A percentile compares a stretch with the other conserved stretches of the same genome.
phyloP scores from a whole-genome alignment of 306 rosid species.

The Arachis hypogaea region DNA sequence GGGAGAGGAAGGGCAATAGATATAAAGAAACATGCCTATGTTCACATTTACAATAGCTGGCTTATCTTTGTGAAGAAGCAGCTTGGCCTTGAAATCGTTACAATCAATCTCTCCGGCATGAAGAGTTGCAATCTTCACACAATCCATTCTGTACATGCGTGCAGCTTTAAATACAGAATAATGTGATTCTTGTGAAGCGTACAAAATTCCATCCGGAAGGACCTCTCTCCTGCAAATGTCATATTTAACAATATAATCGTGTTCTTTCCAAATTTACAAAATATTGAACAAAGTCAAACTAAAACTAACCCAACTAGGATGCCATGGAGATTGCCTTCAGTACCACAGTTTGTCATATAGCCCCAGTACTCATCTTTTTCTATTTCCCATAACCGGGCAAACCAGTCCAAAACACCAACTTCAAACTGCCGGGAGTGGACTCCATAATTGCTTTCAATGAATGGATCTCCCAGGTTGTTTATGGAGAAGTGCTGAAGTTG shows the following conservation, averaged over 20 bases:
- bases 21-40: slow-evolving; percentile 47
- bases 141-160: slow-evolving; percentile 62
- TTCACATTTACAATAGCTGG: slow-evolving; percentile 65
- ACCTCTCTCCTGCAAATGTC: slow-evolving; percentile 57
- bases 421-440: slow-evolving; percentile 94
- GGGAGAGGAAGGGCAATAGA: not conserved
- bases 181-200: slow-evolving; percentile 59
- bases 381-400: slow-evolving; percentile 93
- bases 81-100: slow-evolving; percentile 55
- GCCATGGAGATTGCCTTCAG: slow-evolving; percentile 99
- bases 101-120: slow-evolving; percentile 63
- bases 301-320: slow-evolving; percentile 55
- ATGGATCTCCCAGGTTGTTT: slow-evolving; percentile 96
- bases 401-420: slow-evolving; percentile 98
- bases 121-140: slow-evolving; percentile 49
- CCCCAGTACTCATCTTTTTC: slow-evolving; percentile 97
- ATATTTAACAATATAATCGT: slow-evolving; percentile 20
- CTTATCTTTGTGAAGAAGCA: slow-evolving; percentile 55
- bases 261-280: slow-evolving; percentile 20
- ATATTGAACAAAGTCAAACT: slow-evolving; percentile 22
- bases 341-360: slow-evolving; percentile 97
- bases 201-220: slow-evolving; percentile 60
- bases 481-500: slow-evolving; percentile 96
- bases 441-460: slow-evolving; percentile 93
- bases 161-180: slow-evolving; percentile 60